Base-by-base conservation (phyloP, 2,329 filamentous ascomycete genomes). In the Neonectria magnoliae region DNA sequence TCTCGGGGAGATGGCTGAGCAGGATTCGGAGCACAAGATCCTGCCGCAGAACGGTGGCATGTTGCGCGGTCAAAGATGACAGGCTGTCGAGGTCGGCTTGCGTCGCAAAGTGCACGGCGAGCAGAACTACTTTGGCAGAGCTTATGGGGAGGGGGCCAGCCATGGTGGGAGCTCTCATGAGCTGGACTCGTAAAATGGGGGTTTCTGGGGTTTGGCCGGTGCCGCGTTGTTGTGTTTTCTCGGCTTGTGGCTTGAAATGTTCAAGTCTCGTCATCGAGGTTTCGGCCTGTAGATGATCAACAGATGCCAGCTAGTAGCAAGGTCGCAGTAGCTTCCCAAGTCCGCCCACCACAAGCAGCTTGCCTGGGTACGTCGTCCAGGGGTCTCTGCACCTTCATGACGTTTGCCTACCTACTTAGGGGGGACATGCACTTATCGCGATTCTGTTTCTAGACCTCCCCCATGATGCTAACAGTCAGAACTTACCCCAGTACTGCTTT, bases 1-100 rank as follows among this genome's bases (percentile, higher is more conserved):
- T 90, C 77, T 95, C 92, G 27, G 93, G 93, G 1, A 97, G 84
- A 75, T 91, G 93, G 20, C 90, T 93, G 50, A 97, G 84, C 22
- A 97, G 80, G 57, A 96, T 89, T 48, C 91, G 89, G 62, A 96
- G 83, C 25, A 93, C 76, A 14, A 93, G 81, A 61, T 91, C 88
- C 48, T 86, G 84, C 29, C 85, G 83, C 59, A 96, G 82, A 41
- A 90, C 83, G 59, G 85, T 81, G 57, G 80, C 78, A 70, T 91
- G 81, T 42, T 83, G 81, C 22, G 85, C 82, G 57, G 88, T 84
- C 66, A 96, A 82, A 57, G 82, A 82, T 61, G 86, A 84, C 64
- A 96, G 81, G 68, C 85, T 84, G 70, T 84, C 77, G 71, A 94
- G 82, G 76, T 94, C 87, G 74, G 88, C 85, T 72, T 87, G 86